Evolutionary conservation across 140 eudicot genomes (phyloP), one percentile per base, ranked within the genome.

Genomic region (Flaveria floridana): DNA sequence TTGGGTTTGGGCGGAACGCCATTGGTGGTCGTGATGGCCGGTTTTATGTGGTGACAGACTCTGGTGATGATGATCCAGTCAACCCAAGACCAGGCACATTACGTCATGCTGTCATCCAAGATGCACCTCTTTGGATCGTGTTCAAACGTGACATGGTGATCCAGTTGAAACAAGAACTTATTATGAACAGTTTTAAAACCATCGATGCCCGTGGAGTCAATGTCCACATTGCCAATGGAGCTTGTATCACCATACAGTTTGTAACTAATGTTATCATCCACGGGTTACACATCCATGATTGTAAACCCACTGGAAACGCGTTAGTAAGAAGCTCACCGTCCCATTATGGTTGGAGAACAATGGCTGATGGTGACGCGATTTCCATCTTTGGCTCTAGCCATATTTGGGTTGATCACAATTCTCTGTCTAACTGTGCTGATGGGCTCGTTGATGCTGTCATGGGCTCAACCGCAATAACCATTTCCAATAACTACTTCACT

Each of bases 381-480:
- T 90, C 96, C 3, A 87, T 89, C 15, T 89, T 89, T 9, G 91
- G 91, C 47, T 87, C 96, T 14, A 87, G 96, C 69, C 94, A 89
- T 73, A 73, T 89, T 8, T 89, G 96, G 96, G 82, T 89, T 4
- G 96, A 89, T 71, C 96, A 90, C 46, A 87, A 88, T 68, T 87
- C 96, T 8, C 81, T 90, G 28, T 90, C 96, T 15, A 80, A 82
- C 53, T 90, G 96, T 48, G 91, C 96, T 12, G 96, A 90, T 79
- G 96, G 96, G 7, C 95, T 90, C 3, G 89, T 90, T 59, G 96
- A 90, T 78, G 96, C 95, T 39, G 89, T 90, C 56, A 82, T 90
- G 96, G 96, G 96, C 48, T 90, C 96, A n/a, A 90, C 96, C 20
- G 95, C 95, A 8, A 82, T 90, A 52, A 90, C 96, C 37, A 81